phyloP scores from a whole-genome alignment of 805 yeast species.

The Candida ficus region DNA sequence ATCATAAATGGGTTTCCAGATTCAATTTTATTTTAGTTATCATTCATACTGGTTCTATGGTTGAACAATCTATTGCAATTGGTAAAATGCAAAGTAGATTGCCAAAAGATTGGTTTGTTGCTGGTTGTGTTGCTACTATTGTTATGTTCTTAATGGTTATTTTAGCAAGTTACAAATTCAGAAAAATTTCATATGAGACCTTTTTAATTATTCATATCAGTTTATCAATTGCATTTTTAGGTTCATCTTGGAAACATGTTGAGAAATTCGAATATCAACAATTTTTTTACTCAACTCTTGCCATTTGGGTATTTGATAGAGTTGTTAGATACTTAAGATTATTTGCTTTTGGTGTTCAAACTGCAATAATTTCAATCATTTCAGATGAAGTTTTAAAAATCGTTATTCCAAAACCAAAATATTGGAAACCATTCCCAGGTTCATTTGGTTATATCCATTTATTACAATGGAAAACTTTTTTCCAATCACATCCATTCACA shows the following conservation, averaged over 20 bases:
- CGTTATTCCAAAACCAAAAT: conserved; percentile 35
- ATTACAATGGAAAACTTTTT: conserved; percentile 44
- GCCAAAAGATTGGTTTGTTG: conserved; percentile 13
- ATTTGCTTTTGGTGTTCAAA: conserved; percentile 20
- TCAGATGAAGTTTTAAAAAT: conserved; percentile 41
- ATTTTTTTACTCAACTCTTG: conserved; percentile 29
- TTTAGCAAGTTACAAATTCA: conserved; percentile 34
- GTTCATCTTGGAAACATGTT: conserved; percentile 56
- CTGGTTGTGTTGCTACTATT: conserved; percentile 19
- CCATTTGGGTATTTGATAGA: conserved; percentile 51
- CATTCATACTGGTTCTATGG: conserved; percentile 21
- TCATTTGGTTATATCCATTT: conserved; percentile 56
- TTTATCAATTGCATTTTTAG: conserved; percentile 47
- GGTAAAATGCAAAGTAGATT: conserved; percentile 11
- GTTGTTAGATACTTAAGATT: conserved; percentile 32
- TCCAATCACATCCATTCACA: conserved; percentile 77
- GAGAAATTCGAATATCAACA: conserved; percentile 43
- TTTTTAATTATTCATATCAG: conserved; percentile 53
- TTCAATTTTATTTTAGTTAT: conserved; percentile 28
- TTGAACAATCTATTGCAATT: conserved; percentile 17
- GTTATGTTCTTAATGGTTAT: conserved; percentile 9
- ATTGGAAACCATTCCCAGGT: conserved; percentile 51
- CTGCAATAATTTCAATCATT: conserved; percentile 21
- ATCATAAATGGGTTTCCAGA: conserved; percentile 64
- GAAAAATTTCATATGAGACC: conserved; percentile 54